Base-by-base conservation (phyloP, 2,329 filamentous ascomycete genomes). In the Claviceps maximensis region DNA sequence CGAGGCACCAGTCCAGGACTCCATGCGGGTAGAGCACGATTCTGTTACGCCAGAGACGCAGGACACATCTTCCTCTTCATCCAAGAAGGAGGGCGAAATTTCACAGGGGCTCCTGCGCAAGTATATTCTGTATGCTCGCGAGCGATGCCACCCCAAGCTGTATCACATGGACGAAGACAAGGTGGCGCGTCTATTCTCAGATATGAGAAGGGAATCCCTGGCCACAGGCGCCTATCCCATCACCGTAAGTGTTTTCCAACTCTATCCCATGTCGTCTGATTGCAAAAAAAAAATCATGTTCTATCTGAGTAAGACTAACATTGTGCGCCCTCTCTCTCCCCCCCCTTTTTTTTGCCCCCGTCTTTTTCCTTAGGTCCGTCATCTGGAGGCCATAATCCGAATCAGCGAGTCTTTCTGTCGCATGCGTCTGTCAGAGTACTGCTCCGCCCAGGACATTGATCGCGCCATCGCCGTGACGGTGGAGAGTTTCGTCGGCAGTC, bases 111-210 rank as follows among this genome's bases (percentile, higher is more conserved):
- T 98, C 47, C 73, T 98, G 59, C 78, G 93, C 58, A 98, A 98
- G 71, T 98, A 97, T 68, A 98, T 98, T 60, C 77, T 97, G 19
- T 98, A 96, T 63, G 89, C 93, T 0, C 80, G 91, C 33, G 89
- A 96, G 68, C 86, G 85, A 62, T 94, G 88, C 68, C 80, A 79
- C 52, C 93, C 93, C 9, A 97, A 95, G 71, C 78, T 98, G 9
- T 95, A 96, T 67, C 88, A 97, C 66, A 95, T 98, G 69, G 93
- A 98, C 60, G 88, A 96, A 67, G 93, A 97, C 71, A 98, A 98
- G 74, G 82, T 98, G 33, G 87, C 93, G 2, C 80, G 91, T 50
- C 75, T 98, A 9, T 98, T 97, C 66, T 87, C 90, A 29, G 93
- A 98, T 65, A 97, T 98, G 91, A 78, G 93, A 60, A 78, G 89